Base-by-base conservation (phyloP, 768 basidiomycete genomes). In the Tricholoma flavovirens region DNA sequence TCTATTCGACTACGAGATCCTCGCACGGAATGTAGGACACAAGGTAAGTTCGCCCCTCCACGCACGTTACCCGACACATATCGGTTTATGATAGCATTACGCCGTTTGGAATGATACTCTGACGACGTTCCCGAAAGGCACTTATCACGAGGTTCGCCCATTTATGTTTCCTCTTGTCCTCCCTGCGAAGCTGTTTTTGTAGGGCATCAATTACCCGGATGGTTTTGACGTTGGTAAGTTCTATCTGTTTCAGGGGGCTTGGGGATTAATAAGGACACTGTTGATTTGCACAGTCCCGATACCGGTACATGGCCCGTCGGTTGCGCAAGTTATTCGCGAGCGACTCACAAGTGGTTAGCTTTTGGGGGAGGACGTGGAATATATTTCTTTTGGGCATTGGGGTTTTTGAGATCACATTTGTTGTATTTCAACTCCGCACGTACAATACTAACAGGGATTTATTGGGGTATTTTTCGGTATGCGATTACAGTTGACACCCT, bases 61-160 rank as follows among this genome's bases (percentile, higher is more conserved):
- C 35, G 32, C 14, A 50, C 45, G 19, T 14, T 21, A 36, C 32
- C 5, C 8, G 10, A 29, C 17, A 10, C 26, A 29, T 60, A 26
- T 55, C 15, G 26, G 3, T 10, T 40, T 11, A 11, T 15, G n/a
- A 48, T 73, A 73, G 62, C 82, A 90, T 65, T 87, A 83, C 58
- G 84, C 78, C 0, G 73, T 90, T 21, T 85, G 86, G 85, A 85
- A 88, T 59, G 82, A 86, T 66, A 80, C 81, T 65, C 75, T 70
- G 59, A 71, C 77, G n/a, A 71, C 72, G 3, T 73, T 65, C 49
- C 56, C 66, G 4, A 61, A 60, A 17, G 71, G 69, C 15, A 56
- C 59, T 42, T 68, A 64, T 54, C 70, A 72, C 50, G 53, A 71
- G 53, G 71, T 70, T 46, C 30, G 59, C 9, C 17, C 19, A 2